Conservation (phyloP, 78 protist species). For the Dictyostelium brefeldianum region DNA sequence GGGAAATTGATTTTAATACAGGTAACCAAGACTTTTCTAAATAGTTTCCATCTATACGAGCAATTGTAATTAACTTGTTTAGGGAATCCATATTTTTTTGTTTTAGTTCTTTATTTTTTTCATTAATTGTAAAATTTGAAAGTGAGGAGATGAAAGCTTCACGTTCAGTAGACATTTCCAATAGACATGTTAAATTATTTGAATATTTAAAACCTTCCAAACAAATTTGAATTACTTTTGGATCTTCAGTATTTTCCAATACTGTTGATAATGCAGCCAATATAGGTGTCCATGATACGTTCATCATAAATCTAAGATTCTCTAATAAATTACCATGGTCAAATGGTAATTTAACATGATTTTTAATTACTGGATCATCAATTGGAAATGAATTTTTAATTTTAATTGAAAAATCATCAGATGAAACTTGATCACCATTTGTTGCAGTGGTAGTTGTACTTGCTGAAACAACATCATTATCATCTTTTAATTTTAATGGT, state of each 20-base stretch:
- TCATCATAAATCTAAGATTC: slow-evolving; percentile 85
- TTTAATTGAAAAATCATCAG: slow-evolving; percentile 25
- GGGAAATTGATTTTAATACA: slow-evolving; percentile 88
- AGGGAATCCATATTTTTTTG: slow-evolving; percentile 94
- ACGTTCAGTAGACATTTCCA: slow-evolving; percentile 90
- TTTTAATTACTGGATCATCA: slow-evolving; percentile 18
- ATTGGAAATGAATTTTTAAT: slow-evolving; percentile 12
- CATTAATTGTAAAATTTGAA: slow-evolving; percentile 92
- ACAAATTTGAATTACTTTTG: slow-evolving; percentile 63
- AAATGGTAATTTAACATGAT: slow-evolving; percentile 23
- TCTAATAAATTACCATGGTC: slow-evolving; percentile 71
- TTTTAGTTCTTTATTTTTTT: slow-evolving; percentile 65
- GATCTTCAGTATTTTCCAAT: slow-evolving; percentile 85
- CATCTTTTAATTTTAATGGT: slow-evolving; percentile 77
- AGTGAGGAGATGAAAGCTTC: slow-evolving; percentile 96
- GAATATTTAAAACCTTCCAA: slow-evolving; percentile 91
- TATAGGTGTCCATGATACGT: slow-evolving; percentile 84
- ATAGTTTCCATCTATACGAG: slow-evolving; percentile 92
- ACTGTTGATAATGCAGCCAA: slow-evolving; percentile 87
- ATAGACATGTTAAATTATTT: slow-evolving; percentile 84
- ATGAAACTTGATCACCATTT: not conserved
- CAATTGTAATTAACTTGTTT: slow-evolving; percentile 87
- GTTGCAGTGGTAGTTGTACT: too few relatives aligned
- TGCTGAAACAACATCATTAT: slow-evolving; percentile 13
- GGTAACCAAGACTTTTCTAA: slow-evolving; percentile 92